These are phyloP conservation scores for Neopestalotiopsis rosae DNA, from an alignment of 2,329 filamentous ascomycete genomes.

Conservation along the genomic window DNA sequence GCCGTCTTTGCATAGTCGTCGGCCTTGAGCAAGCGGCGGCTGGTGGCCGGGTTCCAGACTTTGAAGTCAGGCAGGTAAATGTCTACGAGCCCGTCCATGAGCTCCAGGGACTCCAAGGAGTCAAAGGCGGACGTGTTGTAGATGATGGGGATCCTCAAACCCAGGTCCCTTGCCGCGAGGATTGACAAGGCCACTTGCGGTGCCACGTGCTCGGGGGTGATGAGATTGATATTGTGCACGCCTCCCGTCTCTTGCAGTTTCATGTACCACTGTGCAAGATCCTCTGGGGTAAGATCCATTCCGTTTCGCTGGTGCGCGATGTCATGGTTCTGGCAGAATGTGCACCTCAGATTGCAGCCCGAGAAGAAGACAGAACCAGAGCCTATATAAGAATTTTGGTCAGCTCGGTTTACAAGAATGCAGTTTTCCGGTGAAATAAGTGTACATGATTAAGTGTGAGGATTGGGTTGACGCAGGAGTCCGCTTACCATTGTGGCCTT, in stretches of 20 bases:
- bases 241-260: slow-evolving; percentile 81
- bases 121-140: slow-evolving; percentile 89
- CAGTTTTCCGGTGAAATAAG: no score
- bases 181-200: slow-evolving; percentile 82
- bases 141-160: slow-evolving; percentile 74
- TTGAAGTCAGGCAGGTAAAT: slow-evolving; percentile 93
- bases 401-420: no score
- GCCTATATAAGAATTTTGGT: slow-evolving; percentile 35
- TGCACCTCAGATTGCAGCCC: slow-evolving; percentile 75
- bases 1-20: slow-evolving; percentile 76
- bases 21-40: slow-evolving; percentile 76
- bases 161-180: slow-evolving; percentile 72
- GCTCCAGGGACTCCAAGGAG: slow-evolving; percentile 70
- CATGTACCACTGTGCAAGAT: slow-evolving; percentile 81
- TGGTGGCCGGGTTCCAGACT: slow-evolving; percentile 72
- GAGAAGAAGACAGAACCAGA: slow-evolving; percentile 84
- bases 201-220: slow-evolving; percentile 87
- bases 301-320: slow-evolving; percentile 84
- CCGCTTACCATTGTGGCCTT: slow-evolving; percentile 69
- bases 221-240: slow-evolving; percentile 89
- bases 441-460: no score
- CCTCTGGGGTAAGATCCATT: slow-evolving; percentile 77
- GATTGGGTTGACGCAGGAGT: no score
- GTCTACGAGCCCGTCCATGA: slow-evolving; percentile 81
- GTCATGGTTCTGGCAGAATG: slow-evolving; percentile 83